A percentile compares a stretch with the other conserved stretches of the same genome.
Evolutionary conservation across 148 eudicot genomes (phyloP).

Genomic region (Nepenthes gracilis): DNA sequence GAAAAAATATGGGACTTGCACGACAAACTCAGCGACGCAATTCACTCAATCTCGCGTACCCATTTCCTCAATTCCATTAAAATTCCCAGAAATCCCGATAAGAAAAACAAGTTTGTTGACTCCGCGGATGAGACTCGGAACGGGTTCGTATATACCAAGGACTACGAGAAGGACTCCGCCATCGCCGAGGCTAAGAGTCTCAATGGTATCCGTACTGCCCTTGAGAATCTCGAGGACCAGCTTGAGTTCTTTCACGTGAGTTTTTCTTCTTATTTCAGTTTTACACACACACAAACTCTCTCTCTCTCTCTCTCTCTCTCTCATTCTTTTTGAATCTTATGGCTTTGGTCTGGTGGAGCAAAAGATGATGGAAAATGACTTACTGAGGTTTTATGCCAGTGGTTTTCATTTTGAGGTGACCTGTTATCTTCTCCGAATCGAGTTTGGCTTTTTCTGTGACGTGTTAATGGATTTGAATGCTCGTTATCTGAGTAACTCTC

Average conservation of each 20-base stretch:
- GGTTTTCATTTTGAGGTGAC: no score
- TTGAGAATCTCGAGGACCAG: conserved; percentile 88
- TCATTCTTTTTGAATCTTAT: neutral
- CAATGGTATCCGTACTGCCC: conserved; percentile 74
- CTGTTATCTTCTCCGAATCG: no score
- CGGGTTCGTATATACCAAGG: conserved; percentile 70
- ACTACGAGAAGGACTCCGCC: conserved; percentile 45
- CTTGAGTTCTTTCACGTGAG: conserved; percentile 83
- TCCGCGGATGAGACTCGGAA: conserved; percentile 3
- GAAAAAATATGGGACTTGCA: conserved; percentile 91
- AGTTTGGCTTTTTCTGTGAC: no score
- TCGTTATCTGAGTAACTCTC: no score
- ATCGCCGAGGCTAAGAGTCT: conserved; percentile 76
- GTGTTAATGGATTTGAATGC: no score
- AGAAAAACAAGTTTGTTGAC: neutral
- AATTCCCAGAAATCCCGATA: conserved; percentile 16
- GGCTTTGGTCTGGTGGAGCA: no score
- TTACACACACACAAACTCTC: neutral
- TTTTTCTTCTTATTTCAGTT: neutral
- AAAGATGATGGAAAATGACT: no score
- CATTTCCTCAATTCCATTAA: conserved; percentile 62
- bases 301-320: neutral
- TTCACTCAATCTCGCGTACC: conserved; percentile 66
- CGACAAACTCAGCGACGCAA: conserved; percentile 92
- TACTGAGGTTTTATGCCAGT: no score